These are phyloP conservation scores for Schizochytrium sp. DNA, from an alignment of 108 stramenopile species.

Conservation along the genomic window DNA sequence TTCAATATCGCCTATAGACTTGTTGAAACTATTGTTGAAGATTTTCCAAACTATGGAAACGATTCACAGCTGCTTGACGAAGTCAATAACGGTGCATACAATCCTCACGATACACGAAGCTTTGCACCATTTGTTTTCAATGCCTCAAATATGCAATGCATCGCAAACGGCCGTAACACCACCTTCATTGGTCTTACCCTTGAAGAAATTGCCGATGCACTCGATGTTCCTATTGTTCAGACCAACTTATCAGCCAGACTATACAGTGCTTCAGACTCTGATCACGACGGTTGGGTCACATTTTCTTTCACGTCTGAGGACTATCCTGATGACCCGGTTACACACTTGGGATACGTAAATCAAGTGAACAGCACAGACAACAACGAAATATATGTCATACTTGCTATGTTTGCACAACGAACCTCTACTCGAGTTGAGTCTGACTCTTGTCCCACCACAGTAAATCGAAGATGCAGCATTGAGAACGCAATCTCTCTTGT, in stretches of 20 bases:
- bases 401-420: background rate
- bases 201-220: background rate
- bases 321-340: no score
- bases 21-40: background rate
- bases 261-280: background rate
- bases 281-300: background rate
- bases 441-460: background rate
- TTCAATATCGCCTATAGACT: conserved; percentile 8
- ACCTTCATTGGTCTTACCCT: background rate
- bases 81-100: background rate
- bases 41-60: background rate
- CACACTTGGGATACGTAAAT: no score
- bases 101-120: background rate
- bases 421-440: background rate
- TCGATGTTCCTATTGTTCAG: background rate
- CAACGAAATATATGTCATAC: background rate
- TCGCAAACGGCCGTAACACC: conserved; percentile 5
- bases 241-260: background rate
- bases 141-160: background rate
- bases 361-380: no score
- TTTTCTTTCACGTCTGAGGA: background rate
- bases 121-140: conserved; percentile 7
- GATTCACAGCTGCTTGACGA: background rate
- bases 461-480: conserved; percentile 23
- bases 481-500: background rate